Evolutionary conservation across 2,329 filamentous ascomycete species (phyloP), one percentile per base, ranked within the genome.

Genomic region (Epichloe gansuensis): DNA sequence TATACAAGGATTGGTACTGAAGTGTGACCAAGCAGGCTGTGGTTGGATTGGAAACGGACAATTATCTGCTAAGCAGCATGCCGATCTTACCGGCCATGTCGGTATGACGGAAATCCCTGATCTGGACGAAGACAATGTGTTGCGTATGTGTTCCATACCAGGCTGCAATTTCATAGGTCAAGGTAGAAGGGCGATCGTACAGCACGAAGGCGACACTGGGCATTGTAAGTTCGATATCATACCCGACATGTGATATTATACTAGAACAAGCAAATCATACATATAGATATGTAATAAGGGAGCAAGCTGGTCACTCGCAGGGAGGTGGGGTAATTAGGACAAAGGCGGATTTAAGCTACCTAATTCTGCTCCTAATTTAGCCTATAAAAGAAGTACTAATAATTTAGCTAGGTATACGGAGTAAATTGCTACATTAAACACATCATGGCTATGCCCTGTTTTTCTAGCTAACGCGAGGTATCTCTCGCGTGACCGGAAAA

Each of bases 71-170:
- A 69, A 75, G 15, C 70, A 75, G 57, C 85, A 89, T 63, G 82
- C 82, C 9, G 68, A 72, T 44, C 65, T 72, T 53, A 84, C 81
- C 0, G 78, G 79, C 0, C 82, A 85, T 60, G 68, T 69, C 39
- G 71, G 80, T 41, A 76, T 85, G 66, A 76, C 68, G 55, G 76
- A 77, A 59, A 72, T 78, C 63, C 91, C 94, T 64, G 95, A 82
- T 60, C 90, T 86, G 0, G 87, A 94, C 64, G 91, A 86, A 0
- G 80, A 85, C 21, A 82, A 81, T 3, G 89, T 95, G 63, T 75
- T 79, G 34, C 79, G 95, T 53, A 82, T 75, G 60, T 97, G 91
- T 64, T 87, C 88, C 55, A 68, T 72, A 4, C 60, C 58, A 34
- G 63, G 70, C 1, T 90, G 87, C 61, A 75, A 78, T 1, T 81